These are phyloP conservation scores for Chrysoporthe austroafricana DNA, from an alignment of 2,329 filamentous ascomycete species.

Conservation along the genomic window DNA sequence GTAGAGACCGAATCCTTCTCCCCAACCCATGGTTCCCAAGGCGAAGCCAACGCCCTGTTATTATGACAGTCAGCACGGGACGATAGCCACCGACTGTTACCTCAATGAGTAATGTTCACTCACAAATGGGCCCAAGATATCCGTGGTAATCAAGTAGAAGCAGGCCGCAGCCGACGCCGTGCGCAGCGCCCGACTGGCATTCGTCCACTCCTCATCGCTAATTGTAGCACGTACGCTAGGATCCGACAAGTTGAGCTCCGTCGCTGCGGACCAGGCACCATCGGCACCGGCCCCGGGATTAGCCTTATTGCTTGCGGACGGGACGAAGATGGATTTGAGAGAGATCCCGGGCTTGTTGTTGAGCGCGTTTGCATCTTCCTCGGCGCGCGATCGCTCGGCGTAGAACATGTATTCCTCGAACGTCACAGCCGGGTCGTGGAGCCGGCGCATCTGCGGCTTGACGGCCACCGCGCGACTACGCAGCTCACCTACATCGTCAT, in stretches of 20 bases:
- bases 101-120: not conserved
- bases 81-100: not conserved
- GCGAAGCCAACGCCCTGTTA: constrained; percentile 37
- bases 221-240: constrained; percentile 21
- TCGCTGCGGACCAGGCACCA: constrained; percentile 15
- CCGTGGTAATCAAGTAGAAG: constrained; percentile 52
- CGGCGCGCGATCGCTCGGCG: constrained; percentile 21
- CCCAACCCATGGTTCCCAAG: constrained; percentile 30
- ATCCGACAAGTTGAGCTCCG: constrained; percentile 26
- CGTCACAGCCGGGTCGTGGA: constrained; percentile 24
- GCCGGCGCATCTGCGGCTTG: constrained; percentile 23
- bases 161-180: constrained; percentile 49
- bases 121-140: constrained; percentile 46
- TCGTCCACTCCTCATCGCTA: constrained; percentile 27
- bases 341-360: constrained; percentile 7
- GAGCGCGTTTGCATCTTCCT: constrained; percentile 19
- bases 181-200: constrained; percentile 41
- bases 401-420: constrained; percentile 30
- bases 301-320: constrained; percentile 13
- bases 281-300: constrained; percentile 11
- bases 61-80: not conserved
- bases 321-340: constrained; percentile 23
- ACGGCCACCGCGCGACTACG: constrained; percentile 6
- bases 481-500: constrained; percentile 15
- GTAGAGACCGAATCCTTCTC: constrained; percentile 48